Base-by-base conservation (phyloP, 352 stramenopile genomes). In the Globisporangium spiculum region DNA sequence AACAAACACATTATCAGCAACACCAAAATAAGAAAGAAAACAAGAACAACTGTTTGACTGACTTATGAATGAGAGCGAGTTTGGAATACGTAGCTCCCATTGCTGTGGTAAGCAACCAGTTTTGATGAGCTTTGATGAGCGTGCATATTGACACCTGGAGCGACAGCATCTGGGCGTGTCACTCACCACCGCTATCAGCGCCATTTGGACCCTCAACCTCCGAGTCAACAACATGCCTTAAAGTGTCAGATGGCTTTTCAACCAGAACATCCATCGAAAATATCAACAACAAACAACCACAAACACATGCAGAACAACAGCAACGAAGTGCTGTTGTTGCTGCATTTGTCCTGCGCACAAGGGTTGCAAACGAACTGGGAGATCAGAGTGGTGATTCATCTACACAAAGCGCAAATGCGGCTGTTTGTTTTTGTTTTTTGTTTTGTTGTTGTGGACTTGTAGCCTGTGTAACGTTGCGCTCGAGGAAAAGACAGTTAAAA, bases 61-160 rank as follows among this genome's bases (percentile, higher is more conserved):
- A 22, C 20, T n/a, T 60, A 18, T 61, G 56, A 61, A 61, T 61
- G 56, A 14, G n/a, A 16, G 12, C 20, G 56, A 50, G 56, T 8
- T 9, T 50, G 56, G 32, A 62, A 62, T 62, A 62, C 56, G 32
- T 32, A 62, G 56, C 56, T 6, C 10, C 16, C 30, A 7, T 30
- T 27, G 32, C 41, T 61, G 30, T 27, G 55, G 30, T 60, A 60
- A 60, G 30, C 55, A 60, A 38, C 5, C 27, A 38, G 8, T 5
- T 41, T 57, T 26, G 26, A 16, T 46, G 38, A 14, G 38, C 38
- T 41, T 57, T 26, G 26, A 16, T 46, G 38, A 14, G 38, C 38
- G 38, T 46, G 38, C 4, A 38, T 38, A 3, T 38, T 38, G 32
- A 38, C 32, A 38, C 32, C 32, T 38, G 32, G 1, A 38, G 32